Percentiles rank a stretch among this genome's conserved stretches.
phyloP scores from a whole-genome alignment of 352 stramenopile genomes.

The Globisporangium canariense region DNA sequence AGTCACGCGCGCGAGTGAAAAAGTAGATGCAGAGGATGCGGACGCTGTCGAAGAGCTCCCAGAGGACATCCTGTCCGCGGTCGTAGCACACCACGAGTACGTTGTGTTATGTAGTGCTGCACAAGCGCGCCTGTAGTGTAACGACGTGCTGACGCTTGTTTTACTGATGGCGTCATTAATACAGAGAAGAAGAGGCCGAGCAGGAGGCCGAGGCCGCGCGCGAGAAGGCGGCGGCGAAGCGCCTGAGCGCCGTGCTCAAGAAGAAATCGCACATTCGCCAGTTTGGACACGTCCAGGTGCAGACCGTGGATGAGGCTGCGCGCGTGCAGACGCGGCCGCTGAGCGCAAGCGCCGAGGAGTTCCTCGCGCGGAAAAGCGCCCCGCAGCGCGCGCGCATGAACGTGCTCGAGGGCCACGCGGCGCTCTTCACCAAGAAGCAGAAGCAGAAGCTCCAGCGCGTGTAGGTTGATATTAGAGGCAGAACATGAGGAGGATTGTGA shows the following conservation, averaged over 20 bases:
- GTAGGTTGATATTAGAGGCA: background rate
- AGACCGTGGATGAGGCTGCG: slow-evolving; percentile 54
- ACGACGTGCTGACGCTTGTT: background rate
- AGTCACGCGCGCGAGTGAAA: slow-evolving; percentile 5
- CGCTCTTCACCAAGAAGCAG: slow-evolving; percentile 76
- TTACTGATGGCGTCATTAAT: background rate
- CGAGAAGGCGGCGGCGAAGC: slow-evolving; percentile 23
- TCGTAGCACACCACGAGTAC: slow-evolving; percentile 63
- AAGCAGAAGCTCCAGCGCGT: slow-evolving; percentile 32
- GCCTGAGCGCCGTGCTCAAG: slow-evolving; percentile 19
- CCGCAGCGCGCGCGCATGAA: slow-evolving; percentile 61
- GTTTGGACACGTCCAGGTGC: slow-evolving; percentile 73
- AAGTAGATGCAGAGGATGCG: slow-evolving; percentile 14
- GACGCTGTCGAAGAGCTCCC: slow-evolving; percentile 44
- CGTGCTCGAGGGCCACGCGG: slow-evolving; percentile 60
- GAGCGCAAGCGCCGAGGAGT: slow-evolving; percentile 38
- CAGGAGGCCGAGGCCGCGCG: slow-evolving; percentile 33
- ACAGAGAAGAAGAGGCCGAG: slow-evolving; percentile 51
- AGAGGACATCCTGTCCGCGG: slow-evolving; percentile 57
- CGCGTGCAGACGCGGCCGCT: slow-evolving; percentile 41
- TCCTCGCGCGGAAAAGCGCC: slow-evolving; percentile 47
- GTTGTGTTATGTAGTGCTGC: slow-evolving; percentile 5
- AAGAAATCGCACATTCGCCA: slow-evolving; percentile 71
- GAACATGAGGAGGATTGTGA: background rate
- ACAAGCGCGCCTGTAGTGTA: too few relatives aligned